Base-by-base conservation (phyloP, 345 rosid species). In the Bruguiera sexangula region DNA sequence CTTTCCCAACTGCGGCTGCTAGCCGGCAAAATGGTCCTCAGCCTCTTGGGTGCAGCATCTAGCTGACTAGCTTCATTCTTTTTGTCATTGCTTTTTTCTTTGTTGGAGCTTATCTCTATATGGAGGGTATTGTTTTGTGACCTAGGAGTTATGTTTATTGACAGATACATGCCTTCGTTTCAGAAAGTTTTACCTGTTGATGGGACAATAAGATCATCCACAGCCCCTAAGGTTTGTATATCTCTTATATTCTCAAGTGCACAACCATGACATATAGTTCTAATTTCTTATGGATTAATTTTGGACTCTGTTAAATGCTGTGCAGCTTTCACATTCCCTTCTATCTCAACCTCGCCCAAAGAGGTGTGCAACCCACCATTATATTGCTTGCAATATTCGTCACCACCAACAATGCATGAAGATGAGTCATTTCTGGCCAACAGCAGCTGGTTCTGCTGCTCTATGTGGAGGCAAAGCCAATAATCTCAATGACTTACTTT, bases 321-420 rank as follows among this genome's bases (percentile, higher is more conserved):
- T 62, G 67, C 82, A 79, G 77, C 67, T 69, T 77, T 69, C 69
- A 53, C 73, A 68, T 8, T 70, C 67, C 79, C 62, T 56, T 76
- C 77, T 67, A 60, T 66, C 84, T 59, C 84, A 83, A 73, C 77
- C 83, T 51, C 80, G 79, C 67, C 83, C 85, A 70, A 85, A 80
- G 73, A 78, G 82, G 66, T 87, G 92, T 51, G 76, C 85, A 69
- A 79, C 85, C 69, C 92, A 87, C 69, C 67, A 70, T 67, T 71
- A 79, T 77, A 84, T 87, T 76, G 89, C 92, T 62, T 78, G 72
- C 51, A 87, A 76, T 66, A 81, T 87, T 75, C 85, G 66, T 55
- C 75, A 72, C 62, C 82, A 82, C 75, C 92, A 84, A 82, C 85
- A 85, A 30, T 70, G 74, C 15, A 20, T 70, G 59, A 80, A 78